Conservation (phyloP, 495 filamentous ascomycete genomes). For the Usnea hakonensis region DNA sequence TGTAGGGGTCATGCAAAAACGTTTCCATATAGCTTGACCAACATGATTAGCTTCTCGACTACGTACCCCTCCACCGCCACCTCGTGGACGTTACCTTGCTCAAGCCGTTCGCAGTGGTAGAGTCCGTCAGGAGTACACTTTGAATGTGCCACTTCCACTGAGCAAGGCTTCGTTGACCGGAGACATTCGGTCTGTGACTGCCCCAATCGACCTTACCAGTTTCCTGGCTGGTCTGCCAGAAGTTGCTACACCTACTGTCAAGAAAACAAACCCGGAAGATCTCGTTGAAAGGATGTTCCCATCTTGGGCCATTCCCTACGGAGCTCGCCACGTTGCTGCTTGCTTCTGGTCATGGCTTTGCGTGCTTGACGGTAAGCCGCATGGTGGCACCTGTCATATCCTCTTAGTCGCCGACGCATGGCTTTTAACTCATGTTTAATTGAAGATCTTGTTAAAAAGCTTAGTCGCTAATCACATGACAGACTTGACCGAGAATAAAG, state of each 20-base stretch:
- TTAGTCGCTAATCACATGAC: neutral
- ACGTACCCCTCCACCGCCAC: neutral
- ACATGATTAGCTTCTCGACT: neutral
- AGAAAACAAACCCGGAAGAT: neutral
- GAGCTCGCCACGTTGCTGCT: constrained; percentile 16
- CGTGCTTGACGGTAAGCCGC: constrained; percentile 18
- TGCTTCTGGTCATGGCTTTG: constrained; percentile 22
- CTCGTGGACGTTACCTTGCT: neutral
- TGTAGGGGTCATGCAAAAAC: neutral
- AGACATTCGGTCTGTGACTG: neutral
- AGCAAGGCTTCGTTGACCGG: neutral
- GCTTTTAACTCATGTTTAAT: neutral
- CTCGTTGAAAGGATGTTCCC: constrained; percentile 17
- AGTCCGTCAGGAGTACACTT: neutral
- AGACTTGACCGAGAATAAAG: constrained; percentile 16
- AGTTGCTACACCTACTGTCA: neutral
- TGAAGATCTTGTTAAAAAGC: neutral
- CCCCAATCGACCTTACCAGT: neutral
- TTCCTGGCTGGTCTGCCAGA: neutral
- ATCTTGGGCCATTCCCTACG: neutral
- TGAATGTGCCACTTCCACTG: neutral
- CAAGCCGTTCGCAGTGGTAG: neutral
- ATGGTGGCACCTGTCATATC: neutral
- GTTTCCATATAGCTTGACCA: neutral
- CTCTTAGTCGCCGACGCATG: neutral